Percentiles rank a stretch among this genome's conserved stretches.
These are phyloP conservation scores for Termitomyces sp. DNA, from an alignment of 768 basidiomycete genomes.

Conservation along the genomic window DNA sequence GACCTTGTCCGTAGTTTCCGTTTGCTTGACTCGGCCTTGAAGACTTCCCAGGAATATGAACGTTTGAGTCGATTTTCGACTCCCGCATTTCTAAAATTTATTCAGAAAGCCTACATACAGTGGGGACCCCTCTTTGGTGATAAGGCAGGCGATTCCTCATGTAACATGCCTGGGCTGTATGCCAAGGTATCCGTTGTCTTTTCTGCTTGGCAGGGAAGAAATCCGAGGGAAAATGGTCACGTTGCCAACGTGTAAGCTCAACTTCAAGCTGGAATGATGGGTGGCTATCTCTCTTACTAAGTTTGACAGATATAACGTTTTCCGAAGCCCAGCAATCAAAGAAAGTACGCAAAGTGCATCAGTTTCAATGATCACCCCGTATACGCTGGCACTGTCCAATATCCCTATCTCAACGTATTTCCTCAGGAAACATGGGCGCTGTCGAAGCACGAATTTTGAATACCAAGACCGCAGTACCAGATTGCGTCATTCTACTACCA, in stretches of 20 bases:
- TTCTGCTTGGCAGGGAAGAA: conserved; percentile 41
- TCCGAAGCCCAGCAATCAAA: conserved; percentile 42
- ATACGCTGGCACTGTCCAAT: conserved; percentile 34
- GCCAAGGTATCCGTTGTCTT: conserved; percentile 38
- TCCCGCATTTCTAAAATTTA: conserved; percentile 26
- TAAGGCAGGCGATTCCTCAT: background rate
- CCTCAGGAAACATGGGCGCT: conserved; percentile 19
- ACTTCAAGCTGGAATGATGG: background rate
- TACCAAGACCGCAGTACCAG: conserved; percentile 44
- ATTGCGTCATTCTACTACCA: conserved; percentile 46
- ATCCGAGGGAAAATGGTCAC: conserved; percentile 43
- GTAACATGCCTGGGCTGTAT: conserved; percentile 22
- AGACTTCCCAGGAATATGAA: conserved; percentile 23
- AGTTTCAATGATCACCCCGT: background rate
- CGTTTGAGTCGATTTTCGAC: conserved; percentile 19
- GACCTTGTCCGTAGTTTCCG: too few species aligned
- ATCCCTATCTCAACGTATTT: conserved; percentile 42
- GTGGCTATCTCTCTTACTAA: background rate
- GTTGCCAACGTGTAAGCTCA: conserved; percentile 48
- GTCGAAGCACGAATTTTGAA: conserved; percentile 36
- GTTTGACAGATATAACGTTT: conserved; percentile 37
- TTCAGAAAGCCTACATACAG: conserved; percentile 21
- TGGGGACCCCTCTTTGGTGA: conserved; percentile 38
- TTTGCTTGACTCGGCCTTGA: too few species aligned
- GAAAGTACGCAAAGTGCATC: conserved; percentile 36